phyloP scores from a whole-genome alignment of 495 filamentous ascomycete species.

The Aspergillus wentii region DNA sequence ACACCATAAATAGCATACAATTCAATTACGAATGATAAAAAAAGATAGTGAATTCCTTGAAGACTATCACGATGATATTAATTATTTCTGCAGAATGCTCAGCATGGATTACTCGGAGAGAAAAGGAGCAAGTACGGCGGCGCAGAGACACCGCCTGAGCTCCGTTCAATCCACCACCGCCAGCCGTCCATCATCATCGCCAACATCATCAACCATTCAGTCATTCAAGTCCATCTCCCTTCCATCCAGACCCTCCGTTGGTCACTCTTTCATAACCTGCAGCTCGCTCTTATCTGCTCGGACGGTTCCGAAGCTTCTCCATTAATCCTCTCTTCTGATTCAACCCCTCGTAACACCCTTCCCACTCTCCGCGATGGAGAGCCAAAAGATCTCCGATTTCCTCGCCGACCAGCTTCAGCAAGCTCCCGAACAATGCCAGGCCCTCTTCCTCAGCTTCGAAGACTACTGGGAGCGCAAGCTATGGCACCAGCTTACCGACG shows the following conservation, averaged over 20 bases:
- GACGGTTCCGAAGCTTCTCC: too few species aligned
- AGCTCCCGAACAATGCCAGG: slow-evolving; percentile 82
- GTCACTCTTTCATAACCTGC: slow-evolving; percentile 1
- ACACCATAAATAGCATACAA: too few species aligned
- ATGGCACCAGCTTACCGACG: slow-evolving; percentile 97
- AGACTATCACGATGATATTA: too few species aligned
- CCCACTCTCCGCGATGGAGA: slow-evolving; percentile 55
- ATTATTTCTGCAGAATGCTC: too few species aligned
- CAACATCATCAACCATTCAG: too few species aligned
- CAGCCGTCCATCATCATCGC: background rate
- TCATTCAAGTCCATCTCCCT: background rate
- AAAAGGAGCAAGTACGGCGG: slow-evolving; percentile 10
- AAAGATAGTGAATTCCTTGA: too few species aligned
- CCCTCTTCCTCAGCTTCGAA: slow-evolving; percentile 87
- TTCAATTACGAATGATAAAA: too few species aligned
- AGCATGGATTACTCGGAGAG: too few species aligned
- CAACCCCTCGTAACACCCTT: slow-evolving; percentile 1
- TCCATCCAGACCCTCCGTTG: background rate
- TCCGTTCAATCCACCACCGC: background rate
- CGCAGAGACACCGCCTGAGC: slow-evolving; percentile 14
- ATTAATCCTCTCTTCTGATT: slow-evolving; percentile 1
- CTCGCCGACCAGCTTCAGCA: slow-evolving; percentile 78
- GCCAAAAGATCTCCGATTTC: slow-evolving; percentile 86
- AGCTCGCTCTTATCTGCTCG: too few species aligned
- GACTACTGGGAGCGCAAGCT: slow-evolving; percentile 97